Conservation (phyloP, 1,284 basidiomycete genomes). For the Puccinia coronata region DNA sequence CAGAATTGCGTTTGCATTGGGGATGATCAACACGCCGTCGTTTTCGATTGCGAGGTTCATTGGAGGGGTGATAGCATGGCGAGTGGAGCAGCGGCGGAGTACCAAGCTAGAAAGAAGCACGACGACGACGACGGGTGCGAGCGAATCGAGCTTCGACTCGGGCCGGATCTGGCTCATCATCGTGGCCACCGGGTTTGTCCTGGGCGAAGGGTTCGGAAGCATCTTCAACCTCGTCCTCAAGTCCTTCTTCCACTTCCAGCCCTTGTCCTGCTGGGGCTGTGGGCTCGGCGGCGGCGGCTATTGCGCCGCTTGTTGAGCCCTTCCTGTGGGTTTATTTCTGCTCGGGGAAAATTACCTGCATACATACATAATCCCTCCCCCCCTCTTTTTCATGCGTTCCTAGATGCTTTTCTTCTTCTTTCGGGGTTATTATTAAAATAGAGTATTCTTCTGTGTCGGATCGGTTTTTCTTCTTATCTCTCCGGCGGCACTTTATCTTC, state of each 20-base stretch:
- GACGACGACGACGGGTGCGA: too few species aligned
- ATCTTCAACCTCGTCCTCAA: conserved; percentile 75
- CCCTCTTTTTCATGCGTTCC: background rate
- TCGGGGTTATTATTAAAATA: background rate
- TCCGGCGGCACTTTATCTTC: too few species aligned
- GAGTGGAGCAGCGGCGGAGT: conserved; percentile 63
- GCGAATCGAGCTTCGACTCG: conserved; percentile 58
- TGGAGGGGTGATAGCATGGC: conserved; percentile 78
- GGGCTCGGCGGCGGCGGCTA: conserved; percentile 67
- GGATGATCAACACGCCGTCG: conserved; percentile 89
- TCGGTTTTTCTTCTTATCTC: background rate
- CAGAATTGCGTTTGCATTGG: conserved; percentile 63
- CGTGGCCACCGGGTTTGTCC: conserved; percentile 88
- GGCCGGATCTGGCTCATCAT: conserved; percentile 73
- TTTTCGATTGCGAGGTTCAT: conserved; percentile 89
- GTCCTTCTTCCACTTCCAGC: conserved; percentile 70
- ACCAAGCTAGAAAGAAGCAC: conserved; percentile 58
- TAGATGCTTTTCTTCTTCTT: background rate
- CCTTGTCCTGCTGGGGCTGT: conserved; percentile 83
- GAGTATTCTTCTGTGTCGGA: conserved; percentile 2
- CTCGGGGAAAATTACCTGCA: background rate
- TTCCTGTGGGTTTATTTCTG: background rate
- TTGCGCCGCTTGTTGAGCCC: conserved; percentile 52
- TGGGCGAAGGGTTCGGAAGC: conserved; percentile 86
- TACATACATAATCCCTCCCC: background rate